Base-by-base conservation (phyloP, 1,284 basidiomycete genomes). In the Thecaphora thlaspeos region DNA sequence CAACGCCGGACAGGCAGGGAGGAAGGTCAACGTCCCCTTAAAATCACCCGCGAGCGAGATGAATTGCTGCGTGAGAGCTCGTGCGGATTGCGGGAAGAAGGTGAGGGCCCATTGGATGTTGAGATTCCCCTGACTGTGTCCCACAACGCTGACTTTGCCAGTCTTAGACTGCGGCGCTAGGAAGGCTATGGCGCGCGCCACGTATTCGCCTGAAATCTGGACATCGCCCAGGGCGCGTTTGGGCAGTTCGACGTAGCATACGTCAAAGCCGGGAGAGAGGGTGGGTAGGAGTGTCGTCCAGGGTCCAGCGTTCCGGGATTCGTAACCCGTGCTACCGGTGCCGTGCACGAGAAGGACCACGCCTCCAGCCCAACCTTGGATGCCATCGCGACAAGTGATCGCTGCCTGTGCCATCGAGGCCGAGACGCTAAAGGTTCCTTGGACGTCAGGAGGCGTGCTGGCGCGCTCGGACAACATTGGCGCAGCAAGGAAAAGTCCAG, bases 281-380 rank as follows among this genome's bases (percentile, higher is more conserved):
- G 41, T 24, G 8, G 64, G 65, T 0, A 71, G 46, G 5, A 57
- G 22, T 22, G 55, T 24, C 15, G 50, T 44, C 58, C 69, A 77
- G 38, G 70, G 69, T 19, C 55, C 55, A 4, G 17, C 38, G 30
- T 46, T 54, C 60, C 53, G 77, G 41, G 49, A 70, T 41, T 63
- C 70, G 26, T 19, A 32, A 39, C 55, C 69, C 21, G 56, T 73
- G 44, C 34, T 62, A 38, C 39, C 75, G 0, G 78, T 79, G 0
- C 77, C 77, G 48, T 78, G 77, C 1, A 79, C 71, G 8, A 78
- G 60, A 26, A 78, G 59, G 5, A 79, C 76, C 24, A 67, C 48
- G 14, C 76, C 70, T 22, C 66, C 39, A 10, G 45, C 59, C 15
- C 12, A n/a, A 21, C 43, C 17, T 11, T 41, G 24, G 36, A 55